Conservation (phyloP, 2,329 filamentous ascomycete species). For the Didymella pomorum region DNA sequence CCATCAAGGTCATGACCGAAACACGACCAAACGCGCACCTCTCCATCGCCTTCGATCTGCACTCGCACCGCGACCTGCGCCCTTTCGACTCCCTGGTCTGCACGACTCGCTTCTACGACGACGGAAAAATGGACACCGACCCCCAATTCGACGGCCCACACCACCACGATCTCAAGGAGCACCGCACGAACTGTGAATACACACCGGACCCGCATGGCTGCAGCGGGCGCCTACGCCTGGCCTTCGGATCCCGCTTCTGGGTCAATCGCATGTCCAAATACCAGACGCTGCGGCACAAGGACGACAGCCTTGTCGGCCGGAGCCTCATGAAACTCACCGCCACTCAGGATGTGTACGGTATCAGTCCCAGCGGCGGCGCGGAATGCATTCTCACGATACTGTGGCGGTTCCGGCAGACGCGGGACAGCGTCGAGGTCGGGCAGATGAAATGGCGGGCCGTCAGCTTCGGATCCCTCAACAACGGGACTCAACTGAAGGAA, state of each 20-base stretch:
- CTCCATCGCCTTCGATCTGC: conserved; percentile 44
- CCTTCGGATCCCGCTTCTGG: conserved; percentile 57
- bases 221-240: conserved; percentile 38
- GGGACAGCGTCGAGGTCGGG: conserved; percentile 35
- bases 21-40: conserved; percentile 46
- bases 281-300: conserved; percentile 27
- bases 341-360: conserved; percentile 54
- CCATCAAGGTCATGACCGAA: conserved; percentile 52
- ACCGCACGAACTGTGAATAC: conserved; percentile 34
- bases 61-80: conserved; percentile 44
- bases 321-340: conserved; percentile 51
- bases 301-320: conserved; percentile 39
- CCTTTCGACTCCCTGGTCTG: conserved; percentile 42
- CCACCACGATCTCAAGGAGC: conserved; percentile 32
- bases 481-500: conserved; percentile 18
- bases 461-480: conserved; percentile 26
- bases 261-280: conserved; percentile 48
- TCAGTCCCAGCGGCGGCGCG: conserved; percentile 33
- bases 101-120: conserved; percentile 48
- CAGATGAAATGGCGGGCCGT: conserved; percentile 49
- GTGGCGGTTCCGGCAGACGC: conserved; percentile 50
- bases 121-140: conserved; percentile 34
- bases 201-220: conserved; percentile 23
- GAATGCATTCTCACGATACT: conserved; percentile 49
- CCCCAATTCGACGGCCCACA: conserved; percentile 32